A percentile compares a stretch with the other conserved stretches of the same genome.
Conservation (phyloP, 2,329 filamentous ascomycete species). For the Colletotrichum sp. region DNA sequence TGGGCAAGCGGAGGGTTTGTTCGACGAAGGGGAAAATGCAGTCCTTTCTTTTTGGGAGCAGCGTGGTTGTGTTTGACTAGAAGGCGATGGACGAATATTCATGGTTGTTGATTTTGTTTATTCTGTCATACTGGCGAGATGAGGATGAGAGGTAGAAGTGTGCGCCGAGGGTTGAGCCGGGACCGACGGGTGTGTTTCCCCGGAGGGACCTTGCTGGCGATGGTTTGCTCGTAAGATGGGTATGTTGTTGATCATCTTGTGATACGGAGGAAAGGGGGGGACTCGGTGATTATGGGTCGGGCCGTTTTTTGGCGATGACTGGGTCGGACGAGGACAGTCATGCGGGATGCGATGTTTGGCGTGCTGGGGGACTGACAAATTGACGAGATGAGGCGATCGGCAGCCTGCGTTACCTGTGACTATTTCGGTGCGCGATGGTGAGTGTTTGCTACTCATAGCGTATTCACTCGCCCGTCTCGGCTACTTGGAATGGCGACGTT, state of each 20-base stretch:
- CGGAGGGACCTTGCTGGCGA: neutral
- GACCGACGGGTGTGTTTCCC: neutral
- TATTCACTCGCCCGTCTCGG: neutral
- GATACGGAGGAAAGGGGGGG: neutral
- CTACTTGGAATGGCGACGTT: too few relatives aligned
- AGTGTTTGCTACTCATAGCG: neutral
- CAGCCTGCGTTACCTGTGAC: neutral
- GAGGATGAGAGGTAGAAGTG: neutral
- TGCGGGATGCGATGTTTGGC: neutral
- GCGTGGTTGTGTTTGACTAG: neutral
- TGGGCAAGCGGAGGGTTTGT: neutral
- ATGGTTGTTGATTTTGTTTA: neutral
- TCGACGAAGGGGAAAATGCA: neutral
- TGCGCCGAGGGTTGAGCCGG: neutral
- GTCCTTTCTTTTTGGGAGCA: neutral
- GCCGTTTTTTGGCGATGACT: neutral
- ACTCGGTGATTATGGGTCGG: neutral
- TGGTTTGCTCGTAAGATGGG: neutral
- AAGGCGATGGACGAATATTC: neutral
- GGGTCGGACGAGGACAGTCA: neutral
- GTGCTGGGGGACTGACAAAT: neutral
- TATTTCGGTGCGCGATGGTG: neutral
- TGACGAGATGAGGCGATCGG: neutral
- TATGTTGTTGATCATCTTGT: neutral
- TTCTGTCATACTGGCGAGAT: neutral